Base-by-base conservation (phyloP, 1,284 basidiomycete species). In the Fomes fomentarius region DNA sequence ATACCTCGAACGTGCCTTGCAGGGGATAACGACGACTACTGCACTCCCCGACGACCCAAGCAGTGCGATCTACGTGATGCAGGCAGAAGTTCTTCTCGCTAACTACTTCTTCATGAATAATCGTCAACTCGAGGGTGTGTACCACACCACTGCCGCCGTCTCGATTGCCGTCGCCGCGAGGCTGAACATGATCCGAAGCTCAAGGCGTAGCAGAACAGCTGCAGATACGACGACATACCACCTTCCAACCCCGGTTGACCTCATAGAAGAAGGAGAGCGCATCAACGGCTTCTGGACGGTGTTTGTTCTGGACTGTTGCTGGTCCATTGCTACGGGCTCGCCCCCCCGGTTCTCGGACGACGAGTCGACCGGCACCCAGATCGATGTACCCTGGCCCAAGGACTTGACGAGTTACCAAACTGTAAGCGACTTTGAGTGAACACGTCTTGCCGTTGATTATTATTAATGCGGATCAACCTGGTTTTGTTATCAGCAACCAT, bases 201-300 rank as follows among this genome's bases (percentile, higher is more conserved):
- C 62, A 9, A 50, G 59, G 15, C 56, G 54, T 25, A 61, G 59
- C 43, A 46, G 61, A 12, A 37, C 53, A 15, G 44, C 52, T 31
- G 50, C 50, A 21, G 54, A 58, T 19, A 35, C 51, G 48, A 49
- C 39, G 22, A 59, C 47, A 17, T 68, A 57, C 48, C 59, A 59
- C 25, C 62, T 69, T 24, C 72, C 72, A 22, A 64, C 70, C 2
- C 69, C 74, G 2, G 62, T 54, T 6, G 75, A 79, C 58, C 46
- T 65, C 0, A 60, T 76, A 6, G 74, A 78, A 52, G 74, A 79
- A 47, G 74, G 72, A 12, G 78, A 81, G 61, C 70, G 76, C 8
- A 76, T 79, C 50, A 69, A 75, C 49, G 75, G 73, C 0, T 80
- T 79, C 60, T 82, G 80, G 80, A 71, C 72, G 2, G 73, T 75